Evolutionary conservation across 2,329 filamentous ascomycete genomes (phyloP).

Genomic region (Neofusicoccum umdonicola): DNA sequence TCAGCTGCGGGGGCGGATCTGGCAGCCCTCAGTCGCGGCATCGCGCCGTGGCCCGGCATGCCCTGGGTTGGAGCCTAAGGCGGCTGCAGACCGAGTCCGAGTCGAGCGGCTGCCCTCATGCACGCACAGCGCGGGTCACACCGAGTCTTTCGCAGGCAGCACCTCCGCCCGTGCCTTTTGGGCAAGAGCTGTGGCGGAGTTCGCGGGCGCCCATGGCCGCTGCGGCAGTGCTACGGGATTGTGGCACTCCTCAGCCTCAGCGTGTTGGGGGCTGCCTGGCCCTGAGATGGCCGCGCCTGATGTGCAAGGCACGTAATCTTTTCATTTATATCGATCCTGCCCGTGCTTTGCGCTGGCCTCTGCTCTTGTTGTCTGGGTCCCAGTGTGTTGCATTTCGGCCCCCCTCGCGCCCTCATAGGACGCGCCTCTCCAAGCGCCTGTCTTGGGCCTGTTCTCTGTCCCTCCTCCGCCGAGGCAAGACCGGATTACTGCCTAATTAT

Average conservation of each 20-base stretch:
- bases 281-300: not conserved
- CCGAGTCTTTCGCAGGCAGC: constrained; percentile 1
- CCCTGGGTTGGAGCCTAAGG: not conserved
- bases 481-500: not conserved
- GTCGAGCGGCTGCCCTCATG: not conserved
- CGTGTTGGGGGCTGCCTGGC: constrained; percentile 5
- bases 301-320: not conserved
- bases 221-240: constrained; percentile 5
- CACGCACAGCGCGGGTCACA: not conserved
- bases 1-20: constrained; percentile 10
- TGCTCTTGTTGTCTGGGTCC: not conserved
- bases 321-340: constrained; percentile 3
- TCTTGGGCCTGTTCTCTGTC: not conserved
- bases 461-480: not conserved
- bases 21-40: not conserved
- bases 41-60: not conserved
- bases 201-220: not conserved
- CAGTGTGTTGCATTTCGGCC: not conserved
- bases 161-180: not conserved
- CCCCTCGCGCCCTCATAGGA: not conserved
- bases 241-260: constrained; percentile 11
- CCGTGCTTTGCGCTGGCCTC: not conserved
- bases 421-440: not conserved
- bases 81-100: not conserved
- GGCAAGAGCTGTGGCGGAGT: constrained; percentile 8